Evolutionary conservation across 1,284 basidiomycete species (phyloP).

Genomic region (Rhodofomes roseus): DNA sequence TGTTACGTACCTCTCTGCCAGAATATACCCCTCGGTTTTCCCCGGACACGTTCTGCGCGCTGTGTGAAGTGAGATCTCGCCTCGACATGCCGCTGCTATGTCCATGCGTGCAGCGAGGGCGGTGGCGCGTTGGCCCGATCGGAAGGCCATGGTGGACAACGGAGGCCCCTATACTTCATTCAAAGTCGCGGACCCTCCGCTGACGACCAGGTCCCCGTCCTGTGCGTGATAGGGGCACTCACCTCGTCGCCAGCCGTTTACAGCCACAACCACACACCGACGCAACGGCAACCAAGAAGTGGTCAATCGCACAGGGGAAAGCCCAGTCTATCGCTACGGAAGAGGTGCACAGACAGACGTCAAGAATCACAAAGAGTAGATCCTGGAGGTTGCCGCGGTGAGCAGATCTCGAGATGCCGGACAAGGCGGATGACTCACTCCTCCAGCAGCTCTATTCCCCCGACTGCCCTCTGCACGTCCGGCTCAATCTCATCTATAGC

Average conservation of each 20-base stretch:
- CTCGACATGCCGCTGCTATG: neutral
- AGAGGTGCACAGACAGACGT: neutral
- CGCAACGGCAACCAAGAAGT: neutral
- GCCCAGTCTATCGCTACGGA: neutral
- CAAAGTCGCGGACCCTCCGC: neutral
- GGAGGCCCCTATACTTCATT: neutral
- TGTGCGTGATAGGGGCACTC: too few species aligned
- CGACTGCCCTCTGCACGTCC: slow-evolving; percentile 50
- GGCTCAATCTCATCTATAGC: slow-evolving; percentile 48
- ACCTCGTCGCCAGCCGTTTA: neutral
- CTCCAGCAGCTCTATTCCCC: slow-evolving; percentile 69
- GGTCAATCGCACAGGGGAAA: neutral
- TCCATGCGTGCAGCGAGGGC: neutral
- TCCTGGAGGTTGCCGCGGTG: neutral
- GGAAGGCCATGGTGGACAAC: neutral
- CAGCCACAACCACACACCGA: neutral
- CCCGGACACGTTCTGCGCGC: neutral
- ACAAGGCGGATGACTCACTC: slow-evolving; percentile 40
- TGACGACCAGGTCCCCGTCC: neutral
- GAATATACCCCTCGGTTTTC: neutral
- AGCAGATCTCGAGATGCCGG: neutral
- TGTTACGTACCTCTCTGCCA: too few species aligned
- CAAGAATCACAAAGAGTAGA: neutral
- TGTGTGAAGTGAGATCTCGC: neutral
- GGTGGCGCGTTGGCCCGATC: neutral